Evolutionary conservation across 352 stramenopile species (phyloP).

Genomic region (Phytophthora agathidicida): DNA sequence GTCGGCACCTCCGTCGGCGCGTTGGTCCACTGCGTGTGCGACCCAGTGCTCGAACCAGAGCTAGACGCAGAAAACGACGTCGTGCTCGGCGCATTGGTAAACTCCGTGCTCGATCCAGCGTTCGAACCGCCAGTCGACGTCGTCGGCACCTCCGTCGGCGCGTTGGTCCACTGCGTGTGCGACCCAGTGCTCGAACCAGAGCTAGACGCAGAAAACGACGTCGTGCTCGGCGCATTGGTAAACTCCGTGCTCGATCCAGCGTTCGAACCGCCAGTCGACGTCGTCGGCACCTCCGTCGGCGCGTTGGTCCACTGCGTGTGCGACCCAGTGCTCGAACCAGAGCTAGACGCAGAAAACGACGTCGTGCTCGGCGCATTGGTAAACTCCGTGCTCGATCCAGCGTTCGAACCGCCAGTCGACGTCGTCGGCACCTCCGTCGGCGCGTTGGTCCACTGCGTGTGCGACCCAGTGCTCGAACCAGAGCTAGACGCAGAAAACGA

Average conservation of each 20-base stretch:
- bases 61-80: not conserved
- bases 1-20: not conserved
- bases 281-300: not conserved
- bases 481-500: not conserved
- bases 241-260: not conserved
- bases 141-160: not conserved
- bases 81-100: not conserved
- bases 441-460: not conserved
- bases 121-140: slow-evolving; percentile 1
- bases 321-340: not conserved
- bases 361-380: not conserved
- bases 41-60: too few relatives aligned
- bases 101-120: not conserved
- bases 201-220: not conserved
- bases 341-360: not conserved
- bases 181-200: slow-evolving; percentile 1
- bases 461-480: not conserved
- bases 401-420: too few relatives aligned
- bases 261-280: too few relatives aligned
- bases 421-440: slow-evolving; percentile 1
- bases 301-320: not conserved
- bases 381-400: not conserved
- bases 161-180: not conserved
- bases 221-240: slow-evolving; percentile 3
- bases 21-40: too few relatives aligned